These are phyloP conservation scores for Zancudomyces culisetae DNA, from an alignment of 371 early-diverging fungal species.

Conservation along the genomic window DNA sequence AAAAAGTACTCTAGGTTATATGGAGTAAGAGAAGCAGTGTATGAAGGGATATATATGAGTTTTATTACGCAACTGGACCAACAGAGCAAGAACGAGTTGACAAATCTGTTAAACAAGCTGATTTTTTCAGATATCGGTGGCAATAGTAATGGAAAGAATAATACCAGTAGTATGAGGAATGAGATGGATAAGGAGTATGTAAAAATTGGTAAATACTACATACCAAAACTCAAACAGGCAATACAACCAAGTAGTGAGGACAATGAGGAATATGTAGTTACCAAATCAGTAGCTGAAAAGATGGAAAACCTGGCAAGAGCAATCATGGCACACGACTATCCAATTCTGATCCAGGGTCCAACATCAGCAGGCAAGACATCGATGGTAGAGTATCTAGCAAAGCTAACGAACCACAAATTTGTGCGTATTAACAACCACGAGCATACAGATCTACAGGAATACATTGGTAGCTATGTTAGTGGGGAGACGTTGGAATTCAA, in stretches of 20 bases:
- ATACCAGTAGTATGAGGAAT: not conserved
- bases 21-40: constrained; percentile 50
- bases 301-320: constrained; percentile 80
- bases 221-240: too few relatives aligned
- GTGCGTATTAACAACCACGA: constrained; percentile 99
- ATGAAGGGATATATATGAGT: constrained; percentile 88
- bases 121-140: constrained; percentile 31
- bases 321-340: constrained; percentile 75
- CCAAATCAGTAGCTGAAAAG: constrained; percentile 68
- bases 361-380: constrained; percentile 99
- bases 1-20: constrained; percentile 48
- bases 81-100: constrained; percentile 41
- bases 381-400: constrained; percentile 96
- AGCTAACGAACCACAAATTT: constrained; percentile 75
- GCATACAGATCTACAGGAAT: constrained; percentile 98
- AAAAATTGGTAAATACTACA: constrained; percentile 74
- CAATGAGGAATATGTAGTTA: constrained; percentile 51
- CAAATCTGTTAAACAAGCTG: constrained; percentile 38
- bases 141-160: not conserved
- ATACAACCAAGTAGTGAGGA: constrained; percentile 35
- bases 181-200: constrained; percentile 30
- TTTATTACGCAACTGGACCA: constrained; percentile 77
- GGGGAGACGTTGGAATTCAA: constrained; percentile 70
- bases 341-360: constrained; percentile 98
- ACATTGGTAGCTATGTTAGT: constrained; percentile 85